phyloP scores from a whole-genome alignment of 1,139 yeast genomes.

The Suhomyces ambrosiae region DNA sequence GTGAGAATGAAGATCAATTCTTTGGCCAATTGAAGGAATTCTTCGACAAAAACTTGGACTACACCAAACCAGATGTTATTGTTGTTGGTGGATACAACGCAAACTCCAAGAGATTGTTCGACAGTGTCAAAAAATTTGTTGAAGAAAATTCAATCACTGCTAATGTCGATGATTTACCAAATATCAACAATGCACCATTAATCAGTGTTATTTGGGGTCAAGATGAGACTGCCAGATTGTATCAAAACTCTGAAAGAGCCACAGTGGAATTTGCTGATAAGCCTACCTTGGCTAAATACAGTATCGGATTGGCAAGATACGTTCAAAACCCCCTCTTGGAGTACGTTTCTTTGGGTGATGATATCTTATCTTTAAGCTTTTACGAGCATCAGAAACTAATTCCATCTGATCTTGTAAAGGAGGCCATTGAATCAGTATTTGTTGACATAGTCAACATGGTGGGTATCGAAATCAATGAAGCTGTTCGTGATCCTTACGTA shows the following conservation, averaged over 20 bases:
- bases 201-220: conserved; percentile 77
- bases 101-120: conserved; percentile 62
- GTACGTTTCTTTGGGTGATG: conserved; percentile 77
- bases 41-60: conserved; percentile 40
- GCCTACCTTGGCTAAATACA: conserved; percentile 78
- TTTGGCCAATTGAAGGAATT: conserved; percentile 51
- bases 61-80: conserved; percentile 75
- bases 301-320: conserved; percentile 87
- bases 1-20: conserved; percentile 55
- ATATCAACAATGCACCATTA: conserved; percentile 42
- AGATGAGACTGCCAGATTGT: conserved; percentile 91
- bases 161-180: conserved; percentile 50
- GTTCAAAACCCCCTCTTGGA: conserved; percentile 89
- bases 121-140: conserved; percentile 59
- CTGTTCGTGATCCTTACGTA: conserved; percentile 71
- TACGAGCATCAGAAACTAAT: conserved; percentile 76
- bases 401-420: conserved; percentile 61
- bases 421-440: conserved; percentile 76
- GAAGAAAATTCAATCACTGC: conserved; percentile 57
- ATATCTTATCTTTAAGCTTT: conserved; percentile 68
- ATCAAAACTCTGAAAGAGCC: conserved; percentile 80
- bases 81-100: conserved; percentile 90
- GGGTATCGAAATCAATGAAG: conserved; percentile 92
- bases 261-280: conserved; percentile 82
- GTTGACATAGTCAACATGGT: conserved; percentile 90